phyloP scores from a whole-genome alignment of 2,329 filamentous ascomycete genomes.

The Aspergillus carbonarius region DNA sequence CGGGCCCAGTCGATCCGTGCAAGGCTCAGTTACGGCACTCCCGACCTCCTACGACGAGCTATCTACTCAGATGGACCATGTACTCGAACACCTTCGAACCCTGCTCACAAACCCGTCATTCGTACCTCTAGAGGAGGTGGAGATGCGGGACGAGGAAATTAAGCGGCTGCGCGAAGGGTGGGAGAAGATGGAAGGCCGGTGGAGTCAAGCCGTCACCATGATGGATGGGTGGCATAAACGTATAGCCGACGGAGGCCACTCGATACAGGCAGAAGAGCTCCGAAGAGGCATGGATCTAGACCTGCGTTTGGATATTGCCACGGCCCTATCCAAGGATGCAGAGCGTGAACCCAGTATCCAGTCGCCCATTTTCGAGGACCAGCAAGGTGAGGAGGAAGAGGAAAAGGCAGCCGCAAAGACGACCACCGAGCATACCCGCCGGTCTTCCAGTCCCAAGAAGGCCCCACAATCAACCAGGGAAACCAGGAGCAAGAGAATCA shows the following conservation, averaged over 20 bases:
- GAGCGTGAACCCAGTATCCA: conserved; percentile 24
- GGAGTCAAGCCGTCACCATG: conserved; percentile 84
- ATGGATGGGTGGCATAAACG: conserved; percentile 90
- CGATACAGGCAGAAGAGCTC: conserved; percentile 44
- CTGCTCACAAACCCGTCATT: conserved; percentile 95
- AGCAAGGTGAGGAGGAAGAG: conserved; percentile 30
- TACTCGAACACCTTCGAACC: conserved; percentile 76
- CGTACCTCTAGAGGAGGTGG: conserved; percentile 90
- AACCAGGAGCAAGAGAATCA: conserved; percentile 18
- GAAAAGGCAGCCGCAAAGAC: conserved; percentile 10
- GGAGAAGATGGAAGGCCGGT: conserved; percentile 89
- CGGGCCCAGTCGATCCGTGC: conserved; percentile 22
- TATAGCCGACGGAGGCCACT: conserved; percentile 55
- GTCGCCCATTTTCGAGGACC: conserved; percentile 34
- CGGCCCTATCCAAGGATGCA: conserved; percentile 19
- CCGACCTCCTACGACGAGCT: conserved; percentile 68
- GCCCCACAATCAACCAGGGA: conserved; percentile 8
- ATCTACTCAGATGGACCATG: conserved; percentile 69
- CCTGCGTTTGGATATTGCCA: conserved; percentile 29
- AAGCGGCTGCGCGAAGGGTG: conserved; percentile 76
- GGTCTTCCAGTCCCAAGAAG: neutral
- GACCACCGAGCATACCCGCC: neutral
- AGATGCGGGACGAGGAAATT: conserved; percentile 90
- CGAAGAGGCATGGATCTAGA: conserved; percentile 45
- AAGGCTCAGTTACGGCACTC: conserved; percentile 42